Percentiles rank a stretch among this genome's conserved stretches.
Evolutionary conservation across 441 rosid genomes (phyloP).

Genomic region (Syzygium syzygioides): DNA sequence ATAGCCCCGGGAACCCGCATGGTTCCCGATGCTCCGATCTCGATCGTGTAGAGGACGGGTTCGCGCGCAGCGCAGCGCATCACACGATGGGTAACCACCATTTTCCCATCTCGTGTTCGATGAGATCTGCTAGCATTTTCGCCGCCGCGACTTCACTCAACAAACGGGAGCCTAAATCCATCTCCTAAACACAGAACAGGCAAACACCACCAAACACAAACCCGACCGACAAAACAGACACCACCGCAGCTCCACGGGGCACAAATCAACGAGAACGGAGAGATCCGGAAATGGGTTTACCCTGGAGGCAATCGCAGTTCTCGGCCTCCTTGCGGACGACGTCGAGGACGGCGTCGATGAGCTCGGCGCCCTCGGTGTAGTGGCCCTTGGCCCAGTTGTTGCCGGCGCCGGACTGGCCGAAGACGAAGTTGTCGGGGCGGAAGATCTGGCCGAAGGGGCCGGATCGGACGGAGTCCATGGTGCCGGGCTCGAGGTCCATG

Average conservation of each 20-base stretch:
- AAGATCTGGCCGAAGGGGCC: neutral
- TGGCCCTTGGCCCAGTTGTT: neutral
- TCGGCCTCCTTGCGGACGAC: neutral
- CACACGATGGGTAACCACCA: neutral
- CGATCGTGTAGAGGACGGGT: neutral
- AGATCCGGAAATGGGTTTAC: neutral
- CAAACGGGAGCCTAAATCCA: neutral
- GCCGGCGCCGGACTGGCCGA: neutral
- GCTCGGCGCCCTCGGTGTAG: neutral
- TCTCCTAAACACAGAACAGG: neutral
- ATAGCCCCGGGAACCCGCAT: neutral
- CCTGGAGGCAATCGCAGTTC: neutral
- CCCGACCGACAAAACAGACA: neutral
- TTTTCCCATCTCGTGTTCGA: neutral
- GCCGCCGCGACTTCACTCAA: neutral
- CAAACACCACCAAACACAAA: neutral
- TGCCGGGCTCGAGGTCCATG: neutral
- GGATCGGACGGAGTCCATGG: neutral
- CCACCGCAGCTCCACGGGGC: neutral
- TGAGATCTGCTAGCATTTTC: neutral
- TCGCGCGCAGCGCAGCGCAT: neutral
- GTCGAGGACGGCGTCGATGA: neutral
- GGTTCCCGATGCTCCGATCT: neutral
- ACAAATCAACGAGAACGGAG: neutral
- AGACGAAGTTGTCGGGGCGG: neutral